Percentiles rank a stretch among this genome's conserved stretches.
phyloP scores from a whole-genome alignment of 2,329 filamentous ascomycete genomes.

The Venturia nashicola region DNA sequence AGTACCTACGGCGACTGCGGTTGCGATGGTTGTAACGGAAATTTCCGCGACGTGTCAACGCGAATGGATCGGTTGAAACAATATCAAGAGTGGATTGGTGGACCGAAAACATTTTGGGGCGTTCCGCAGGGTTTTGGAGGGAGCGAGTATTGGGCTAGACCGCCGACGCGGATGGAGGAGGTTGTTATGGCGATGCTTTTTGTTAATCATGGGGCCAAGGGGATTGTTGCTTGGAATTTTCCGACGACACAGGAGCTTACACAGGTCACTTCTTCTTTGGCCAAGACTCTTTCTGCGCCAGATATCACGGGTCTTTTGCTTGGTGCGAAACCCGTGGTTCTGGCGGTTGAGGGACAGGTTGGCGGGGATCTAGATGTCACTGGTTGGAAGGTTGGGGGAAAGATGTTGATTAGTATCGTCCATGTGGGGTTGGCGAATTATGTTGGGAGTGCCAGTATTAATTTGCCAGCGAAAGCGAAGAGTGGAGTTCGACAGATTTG shows the following conservation, averaged over 20 bases:
- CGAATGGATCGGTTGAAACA: constrained; percentile 29
- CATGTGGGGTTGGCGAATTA: constrained; percentile 15
- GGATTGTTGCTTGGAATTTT: constrained; percentile 37
- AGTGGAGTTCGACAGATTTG: neutral
- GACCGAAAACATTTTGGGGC: constrained; percentile 35
- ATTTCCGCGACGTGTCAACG: constrained; percentile 39
- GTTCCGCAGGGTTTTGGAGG: constrained; percentile 39
- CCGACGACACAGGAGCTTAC: constrained; percentile 26
- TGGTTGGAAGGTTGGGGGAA: constrained; percentile 25
- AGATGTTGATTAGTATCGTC: constrained; percentile 28
- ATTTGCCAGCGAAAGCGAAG: neutral
- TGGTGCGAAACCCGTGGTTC: constrained; percentile 16
- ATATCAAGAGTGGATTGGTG: constrained; percentile 28
- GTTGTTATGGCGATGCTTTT: constrained; percentile 35
- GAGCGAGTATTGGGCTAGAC: constrained; percentile 34
- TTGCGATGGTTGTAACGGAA: constrained; percentile 47
- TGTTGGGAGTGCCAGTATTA: neutral
- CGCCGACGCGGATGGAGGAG: constrained; percentile 33
- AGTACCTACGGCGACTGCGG: constrained; percentile 49
- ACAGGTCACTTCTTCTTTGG: constrained; percentile 25
- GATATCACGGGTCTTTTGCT: constrained; percentile 27
- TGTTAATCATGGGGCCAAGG: constrained; percentile 39
- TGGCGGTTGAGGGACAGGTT: constrained; percentile 17
- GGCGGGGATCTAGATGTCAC: constrained; percentile 24
- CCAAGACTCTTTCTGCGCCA: constrained; percentile 24